Percentiles rank a stretch among this genome's conserved stretches.
These are phyloP conservation scores for Pyrrhoderma lamaoense DNA, from an alignment of 1,284 basidiomycete species.

Conservation along the genomic window DNA sequence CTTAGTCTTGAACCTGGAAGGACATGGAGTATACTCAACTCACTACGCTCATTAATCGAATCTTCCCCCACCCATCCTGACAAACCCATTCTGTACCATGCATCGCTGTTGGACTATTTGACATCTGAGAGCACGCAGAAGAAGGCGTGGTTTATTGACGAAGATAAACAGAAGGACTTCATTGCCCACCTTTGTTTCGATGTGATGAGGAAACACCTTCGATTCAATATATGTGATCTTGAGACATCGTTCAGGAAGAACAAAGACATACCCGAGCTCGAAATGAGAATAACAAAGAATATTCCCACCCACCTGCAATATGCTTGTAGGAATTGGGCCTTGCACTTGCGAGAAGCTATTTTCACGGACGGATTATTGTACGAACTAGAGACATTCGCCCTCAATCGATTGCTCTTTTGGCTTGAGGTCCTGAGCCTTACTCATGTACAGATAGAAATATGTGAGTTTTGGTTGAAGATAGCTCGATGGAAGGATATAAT, in stretches of 20 bases:
- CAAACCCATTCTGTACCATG: neutral
- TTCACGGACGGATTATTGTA: no score
- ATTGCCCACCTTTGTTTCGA: neutral
- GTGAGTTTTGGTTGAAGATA: neutral
- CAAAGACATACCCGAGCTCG: neutral
- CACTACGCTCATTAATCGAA: neutral
- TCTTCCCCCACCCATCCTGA: neutral
- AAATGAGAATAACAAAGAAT: neutral
- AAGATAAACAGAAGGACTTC: neutral
- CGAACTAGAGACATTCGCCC: no score
- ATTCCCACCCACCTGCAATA: neutral
- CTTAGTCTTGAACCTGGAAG: neutral
- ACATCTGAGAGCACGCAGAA: neutral
- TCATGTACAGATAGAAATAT: neutral
- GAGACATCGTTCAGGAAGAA: neutral
- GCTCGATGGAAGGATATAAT: slow-evolving; percentile 2
- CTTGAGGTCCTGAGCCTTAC: slow-evolving; percentile 3
- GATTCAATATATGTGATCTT: neutral
- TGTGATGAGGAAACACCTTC: neutral
- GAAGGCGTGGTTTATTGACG: neutral
- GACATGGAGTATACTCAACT: no score
- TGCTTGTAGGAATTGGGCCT: neutral
- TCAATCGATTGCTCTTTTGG: neutral
- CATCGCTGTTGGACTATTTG: neutral
- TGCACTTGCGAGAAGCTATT: neutral